Evolutionary conservation across 2,329 filamentous ascomycete species (phyloP).

Genomic region (Zasmidium angulare): DNA sequence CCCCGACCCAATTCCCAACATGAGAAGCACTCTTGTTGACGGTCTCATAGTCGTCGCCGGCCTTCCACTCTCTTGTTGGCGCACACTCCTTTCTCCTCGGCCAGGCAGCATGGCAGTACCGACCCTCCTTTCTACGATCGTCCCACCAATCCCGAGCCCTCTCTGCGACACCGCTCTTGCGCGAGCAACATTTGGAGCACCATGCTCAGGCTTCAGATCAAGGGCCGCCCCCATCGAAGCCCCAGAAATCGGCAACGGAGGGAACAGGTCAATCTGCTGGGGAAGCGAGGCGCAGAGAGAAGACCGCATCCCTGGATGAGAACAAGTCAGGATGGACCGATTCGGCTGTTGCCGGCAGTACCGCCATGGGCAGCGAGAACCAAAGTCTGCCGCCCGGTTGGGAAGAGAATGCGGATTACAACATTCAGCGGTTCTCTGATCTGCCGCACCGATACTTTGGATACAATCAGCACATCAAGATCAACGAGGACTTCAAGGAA

Average conservation of each 20-base stretch:
- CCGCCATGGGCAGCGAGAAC: constrained; percentile 26
- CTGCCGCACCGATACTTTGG: constrained; percentile 81
- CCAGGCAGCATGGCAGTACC: constrained; percentile 34
- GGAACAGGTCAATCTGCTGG: constrained; percentile 2
- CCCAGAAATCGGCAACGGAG: constrained; percentile 3
- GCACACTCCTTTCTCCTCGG: constrained; percentile 35
- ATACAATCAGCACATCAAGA: constrained; percentile 92
- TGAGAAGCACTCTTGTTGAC: constrained; percentile 12
- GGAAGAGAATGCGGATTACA: constrained; percentile 72
- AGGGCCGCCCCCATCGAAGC: constrained; percentile 3
- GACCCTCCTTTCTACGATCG: constrained; percentile 28
- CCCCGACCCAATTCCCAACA: background rate
- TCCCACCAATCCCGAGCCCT: constrained; percentile 20
- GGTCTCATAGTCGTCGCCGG: constrained; percentile 25
- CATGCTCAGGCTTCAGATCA: constrained; percentile 8
- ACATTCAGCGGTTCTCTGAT: constrained; percentile 69
- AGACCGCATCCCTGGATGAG: constrained; percentile 6
- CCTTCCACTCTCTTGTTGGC: constrained; percentile 34
- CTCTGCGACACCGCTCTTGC: constrained; percentile 18
- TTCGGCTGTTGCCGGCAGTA: constrained; percentile 17
- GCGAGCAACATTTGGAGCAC: constrained; percentile 18
- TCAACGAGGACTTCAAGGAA: constrained; percentile 94
- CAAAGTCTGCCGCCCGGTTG: constrained; percentile 57
- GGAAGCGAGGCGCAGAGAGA: constrained; percentile 9
- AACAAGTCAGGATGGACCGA: constrained; percentile 14